Evolutionary conservation across 2,329 filamentous ascomycete genomes (phyloP), one percentile per base, ranked within the genome.

Genomic region (Magnaporthiopsis rhizophila): DNA sequence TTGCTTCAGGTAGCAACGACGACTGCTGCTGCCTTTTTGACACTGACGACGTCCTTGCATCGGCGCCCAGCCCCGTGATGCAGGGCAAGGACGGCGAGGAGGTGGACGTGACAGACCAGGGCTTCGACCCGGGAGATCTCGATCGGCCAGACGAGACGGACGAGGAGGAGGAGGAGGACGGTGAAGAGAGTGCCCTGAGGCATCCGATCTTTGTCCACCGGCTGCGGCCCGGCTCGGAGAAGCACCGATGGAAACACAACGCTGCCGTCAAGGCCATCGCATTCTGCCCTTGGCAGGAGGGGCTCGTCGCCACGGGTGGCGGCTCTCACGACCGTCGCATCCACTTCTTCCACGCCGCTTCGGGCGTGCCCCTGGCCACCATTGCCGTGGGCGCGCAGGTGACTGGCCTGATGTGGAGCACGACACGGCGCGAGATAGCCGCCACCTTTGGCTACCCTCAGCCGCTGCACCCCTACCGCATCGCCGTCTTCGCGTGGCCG

Each of bases 221-320:
- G 30, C 75, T 91, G 32, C 78, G 78, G 2, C 71, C 77, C 7
- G 85, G 85, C 8, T 77, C 81, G 36, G 86, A 90, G 70, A 88
- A 84, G 69, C 87, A 96, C 73, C 83, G 83, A 38, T 95, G 92
- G 85, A 75, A 81, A 13, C 92, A 99, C 73, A 86, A 86, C 32
- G 94, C 94, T 0, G 95, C 95, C 2, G 90, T 98, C 69, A 99
- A 99, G 76, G 95, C 95, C 38, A 95, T 98, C 69, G 92, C 95
- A 2, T 98, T 98, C 76, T 96, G 94, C 67, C 94, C 95, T 0
- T 99, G 93, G 94, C 90, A 94, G 65, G 86, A 90, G 30, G 90
- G 89, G 3, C 82, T 99, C 5, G 77, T 99, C 56, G 95, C 95
- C 18, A 96, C 94, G 1, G 92, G 95, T 3, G 94, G 95, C 56